Evolutionary conservation across 1,284 basidiomycete genomes (phyloP).

Genomic region (Cystobasidium slooffiae): DNA sequence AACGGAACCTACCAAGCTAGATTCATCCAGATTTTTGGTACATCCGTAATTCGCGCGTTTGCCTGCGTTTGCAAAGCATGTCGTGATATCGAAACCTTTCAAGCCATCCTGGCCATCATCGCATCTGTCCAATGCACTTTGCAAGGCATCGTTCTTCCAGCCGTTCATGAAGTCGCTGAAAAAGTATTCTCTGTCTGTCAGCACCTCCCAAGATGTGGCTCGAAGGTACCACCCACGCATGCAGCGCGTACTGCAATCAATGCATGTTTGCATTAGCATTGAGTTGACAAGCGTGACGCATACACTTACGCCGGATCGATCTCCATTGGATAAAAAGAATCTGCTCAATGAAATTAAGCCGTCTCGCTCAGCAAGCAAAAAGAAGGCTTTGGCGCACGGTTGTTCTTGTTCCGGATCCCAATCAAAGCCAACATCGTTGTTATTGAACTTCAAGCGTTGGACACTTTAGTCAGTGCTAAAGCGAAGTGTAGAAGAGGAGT

Average conservation of each 20-base stretch:
- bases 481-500: too few species aligned
- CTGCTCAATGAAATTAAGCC: neutral
- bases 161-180: slow-evolving; percentile 15
- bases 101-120: neutral
- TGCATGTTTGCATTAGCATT: neutral
- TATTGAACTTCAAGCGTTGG: neutral
- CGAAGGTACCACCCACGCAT: neutral
- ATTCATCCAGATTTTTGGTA: too few species aligned
- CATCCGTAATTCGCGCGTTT: neutral
- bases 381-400: neutral
- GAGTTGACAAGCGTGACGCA: neutral
- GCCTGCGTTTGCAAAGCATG: neutral
- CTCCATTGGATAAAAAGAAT: neutral
- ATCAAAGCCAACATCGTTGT: neutral
- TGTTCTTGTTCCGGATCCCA: slow-evolving; percentile 1
- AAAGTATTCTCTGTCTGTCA: neutral
- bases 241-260: neutral
- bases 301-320: slow-evolving; percentile 14
- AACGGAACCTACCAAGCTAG: too few species aligned
- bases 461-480: neutral
- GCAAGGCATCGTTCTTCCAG: slow-evolving; percentile 1
- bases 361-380: too few species aligned
- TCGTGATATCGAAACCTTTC: neutral
- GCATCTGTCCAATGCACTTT: neutral
- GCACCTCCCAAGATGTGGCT: neutral